Evolutionary conservation across 768 basidiomycete species (phyloP).

Genomic region (Tremella fuciformis): DNA sequence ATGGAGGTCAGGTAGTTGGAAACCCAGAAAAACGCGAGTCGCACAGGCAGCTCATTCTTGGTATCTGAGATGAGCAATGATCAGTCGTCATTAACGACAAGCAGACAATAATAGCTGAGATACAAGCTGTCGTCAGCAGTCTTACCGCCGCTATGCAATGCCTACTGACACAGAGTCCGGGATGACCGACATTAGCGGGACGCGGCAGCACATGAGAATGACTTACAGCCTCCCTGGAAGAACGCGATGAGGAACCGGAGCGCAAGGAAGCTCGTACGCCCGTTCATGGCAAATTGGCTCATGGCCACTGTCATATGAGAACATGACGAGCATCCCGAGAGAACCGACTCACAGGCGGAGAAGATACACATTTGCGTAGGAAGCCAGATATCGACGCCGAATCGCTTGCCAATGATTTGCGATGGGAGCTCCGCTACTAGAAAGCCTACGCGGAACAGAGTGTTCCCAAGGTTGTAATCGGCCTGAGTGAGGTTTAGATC

Average conservation of each 20-base stretch:
- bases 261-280: slow-evolving; percentile 59
- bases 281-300: slow-evolving; percentile 63
- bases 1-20: slow-evolving; percentile 51
- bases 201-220: background rate
- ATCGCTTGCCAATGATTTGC: slow-evolving; percentile 65
- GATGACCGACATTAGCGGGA: no score
- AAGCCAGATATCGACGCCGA: slow-evolving; percentile 63
- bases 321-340: no score
- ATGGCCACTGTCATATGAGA: slow-evolving; percentile 53
- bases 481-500: slow-evolving; percentile 60
- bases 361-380: slow-evolving; percentile 53
- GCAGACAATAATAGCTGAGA: no score
- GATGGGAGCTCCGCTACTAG: slow-evolving; percentile 63
- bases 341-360: slow-evolving; percentile 51
- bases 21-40: slow-evolving; percentile 70
- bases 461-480: slow-evolving; percentile 57
- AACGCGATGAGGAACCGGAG: slow-evolving; percentile 53
- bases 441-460: slow-evolving; percentile 57
- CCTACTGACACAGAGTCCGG: no score
- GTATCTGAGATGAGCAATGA: slow-evolving; percentile 38
- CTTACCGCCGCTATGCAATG: no score
- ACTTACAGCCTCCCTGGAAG: background rate
- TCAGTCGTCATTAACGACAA: no score
- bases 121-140: no score
- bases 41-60: slow-evolving; percentile 58